Base-by-base conservation (phyloP, 1,139 yeast species). In the Entelexis sorbosivorans region DNA sequence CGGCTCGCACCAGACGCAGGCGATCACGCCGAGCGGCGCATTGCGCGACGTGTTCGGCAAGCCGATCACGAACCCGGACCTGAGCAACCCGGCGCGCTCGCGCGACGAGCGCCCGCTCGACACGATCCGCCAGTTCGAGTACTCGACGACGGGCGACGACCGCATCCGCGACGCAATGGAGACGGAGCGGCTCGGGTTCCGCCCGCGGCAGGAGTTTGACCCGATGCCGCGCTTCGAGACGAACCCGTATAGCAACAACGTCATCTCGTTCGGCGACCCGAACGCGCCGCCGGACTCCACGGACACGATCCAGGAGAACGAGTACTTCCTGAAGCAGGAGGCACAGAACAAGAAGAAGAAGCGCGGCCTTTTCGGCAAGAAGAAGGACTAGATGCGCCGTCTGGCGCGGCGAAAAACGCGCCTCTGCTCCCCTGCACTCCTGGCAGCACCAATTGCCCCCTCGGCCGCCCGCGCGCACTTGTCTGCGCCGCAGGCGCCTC, bases 101-200 rank as follows among this genome's bases (percentile, higher is more conserved):
- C 77, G 97, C 65, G 88, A 88, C 66, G 98, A 91, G 70, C 78
- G 98, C 60, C 98, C 98, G 4, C 70, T 91, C 63, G 98, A 93
- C 67, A 91, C 98, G 2, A 88, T 91, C 61, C 73, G 96, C 58
- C 77, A 85, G 6, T 91, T 91, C 68, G 97, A 91, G 70, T 91
- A 82, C 64, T 81, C 96, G 33, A 86, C 91, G 57, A 83, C 95
- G 5, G 96, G 96, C 44, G 96, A 89, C 66, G 71, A 75, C 52
- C 67, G 76, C 28, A 82, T 83, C 70, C 76, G 81, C 51, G 91
- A 85, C 54, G 88, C 85, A 62, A 74, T 87, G 64, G 96, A 89
- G 67, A 75, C 89, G 10, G 76, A 76, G 22, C 71, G 79, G 36
- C 73, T 82, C 51, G 96, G 96, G 26, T 88, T 94, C 82, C 79